A percentile compares a stretch with the other conserved stretches of the same genome.
Conservation (phyloP, 352 stramenopile species). For the Pythium dissimile region DNA sequence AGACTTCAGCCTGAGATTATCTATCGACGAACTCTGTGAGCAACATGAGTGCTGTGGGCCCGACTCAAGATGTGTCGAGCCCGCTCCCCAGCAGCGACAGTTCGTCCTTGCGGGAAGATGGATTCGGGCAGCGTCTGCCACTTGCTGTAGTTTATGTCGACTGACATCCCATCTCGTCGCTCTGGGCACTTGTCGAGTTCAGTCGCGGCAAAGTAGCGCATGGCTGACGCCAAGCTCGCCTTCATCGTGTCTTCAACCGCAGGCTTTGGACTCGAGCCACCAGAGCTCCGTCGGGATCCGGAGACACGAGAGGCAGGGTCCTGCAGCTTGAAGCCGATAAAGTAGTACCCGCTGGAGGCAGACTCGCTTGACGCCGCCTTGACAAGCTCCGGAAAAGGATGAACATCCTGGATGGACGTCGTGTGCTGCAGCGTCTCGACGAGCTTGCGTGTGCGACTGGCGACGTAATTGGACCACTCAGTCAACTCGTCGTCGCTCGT, state of each 20-base stretch:
- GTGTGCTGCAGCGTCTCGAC: constrained; percentile 81
- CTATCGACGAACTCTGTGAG: constrained; percentile 40
- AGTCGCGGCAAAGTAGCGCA: constrained; percentile 79
- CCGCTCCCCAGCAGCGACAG: constrained; percentile 63
- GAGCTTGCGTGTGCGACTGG: constrained; percentile 78
- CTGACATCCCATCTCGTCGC: constrained; percentile 54
- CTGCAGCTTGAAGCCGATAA: constrained; percentile 65
- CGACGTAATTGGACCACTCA: constrained; percentile 76
- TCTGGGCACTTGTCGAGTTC: constrained; percentile 56
- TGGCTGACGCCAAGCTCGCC: constrained; percentile 46
- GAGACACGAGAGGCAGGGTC: not conserved
- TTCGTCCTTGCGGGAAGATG: constrained; percentile 57
- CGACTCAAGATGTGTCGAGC: constrained; percentile 77
- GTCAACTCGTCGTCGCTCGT: constrained; percentile 52
- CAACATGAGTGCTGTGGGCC: constrained; percentile 62
- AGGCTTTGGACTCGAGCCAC: not conserved
- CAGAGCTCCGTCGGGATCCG: not conserved
- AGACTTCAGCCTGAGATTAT: not conserved
- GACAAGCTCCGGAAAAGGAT: constrained; percentile 67
- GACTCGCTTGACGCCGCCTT: no score
- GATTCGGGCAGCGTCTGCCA: constrained; percentile 70
- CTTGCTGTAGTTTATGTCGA: constrained; percentile 48
- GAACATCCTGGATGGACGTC: constrained; percentile 49
- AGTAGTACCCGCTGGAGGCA: no score
- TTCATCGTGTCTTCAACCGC: constrained; percentile 24